Evolutionary conservation across 306 rosid genomes (phyloP), one percentile per base, ranked within the genome.

Genomic region (Cicer judaicum): DNA sequence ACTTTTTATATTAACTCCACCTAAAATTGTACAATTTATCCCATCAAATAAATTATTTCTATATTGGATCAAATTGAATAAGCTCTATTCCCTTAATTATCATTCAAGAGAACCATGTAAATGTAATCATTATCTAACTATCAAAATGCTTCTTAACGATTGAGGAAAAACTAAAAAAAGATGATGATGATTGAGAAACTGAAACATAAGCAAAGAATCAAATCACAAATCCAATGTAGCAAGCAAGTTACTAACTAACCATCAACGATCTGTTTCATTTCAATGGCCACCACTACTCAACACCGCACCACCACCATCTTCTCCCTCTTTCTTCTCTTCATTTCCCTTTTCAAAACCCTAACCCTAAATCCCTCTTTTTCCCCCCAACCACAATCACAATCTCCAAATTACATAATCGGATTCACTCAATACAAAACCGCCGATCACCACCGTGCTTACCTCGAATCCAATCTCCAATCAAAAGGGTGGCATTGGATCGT

Each of bases 401-500:
- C 53, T n/a, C 60, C 70, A n/a, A 86, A 86, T 82, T 87, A 90
- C 90, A 84, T 94, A 79, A 90, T 92, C 3, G 88, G 96, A 24
- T 94, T 94, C 74, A 40, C 77, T 2, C 75, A 87, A 40, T 94
- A 94, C 89, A 84, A 75, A 68, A 50, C 64, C 48, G 86, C 90
- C 65, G 83, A 85, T 12, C 84, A 79, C 49, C 95, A 88, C 77
- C 88, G 88, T 7, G 67, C 76, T 2, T 94, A 94, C 72, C 85
- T 94, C 24, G 78, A 84, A 57, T 85, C 84, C 15, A 62, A 74
- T 6, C 70, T 91, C 57, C 81, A 80, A 73, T 86, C 82, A 64
- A 66, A 60, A 12, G 92, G 92, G 10, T 94, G 97, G 99, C 80
- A 73, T 12, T 94, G 99, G 99, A 88, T 94, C 88, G 88, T 85